A percentile compares a stretch with the other conserved stretches of the same genome.
These are phyloP conservation scores for Neurospora sp. DNA, from an alignment of 2,329 filamentous ascomycete genomes.

Conservation along the genomic window DNA sequence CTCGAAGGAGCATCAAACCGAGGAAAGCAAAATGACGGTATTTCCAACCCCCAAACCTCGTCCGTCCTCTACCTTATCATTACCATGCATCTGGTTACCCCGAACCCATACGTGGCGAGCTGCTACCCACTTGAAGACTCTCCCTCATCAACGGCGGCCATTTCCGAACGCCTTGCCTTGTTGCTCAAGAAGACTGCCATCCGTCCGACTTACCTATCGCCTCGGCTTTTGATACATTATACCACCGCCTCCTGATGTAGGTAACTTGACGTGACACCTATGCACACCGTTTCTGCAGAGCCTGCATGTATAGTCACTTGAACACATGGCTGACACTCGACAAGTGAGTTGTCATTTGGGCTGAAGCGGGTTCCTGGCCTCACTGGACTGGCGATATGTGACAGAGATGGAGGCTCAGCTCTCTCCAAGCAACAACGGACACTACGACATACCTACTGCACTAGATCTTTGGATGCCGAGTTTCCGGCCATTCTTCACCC, in stretches of 20 bases:
- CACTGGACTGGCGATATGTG: not conserved
- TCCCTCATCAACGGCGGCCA: not conserved
- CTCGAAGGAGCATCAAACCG: not conserved
- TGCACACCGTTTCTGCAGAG: not conserved
- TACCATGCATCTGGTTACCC: not conserved
- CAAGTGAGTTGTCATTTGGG: not conserved
- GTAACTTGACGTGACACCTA: not conserved
- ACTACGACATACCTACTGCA: not conserved
- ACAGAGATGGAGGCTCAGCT: not conserved
- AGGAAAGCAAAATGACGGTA: not conserved
- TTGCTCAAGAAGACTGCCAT: not conserved
- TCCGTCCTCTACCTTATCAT: not conserved
- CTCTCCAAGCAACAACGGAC: not conserved
- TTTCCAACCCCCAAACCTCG: not conserved
- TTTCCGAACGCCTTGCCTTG: not conserved
- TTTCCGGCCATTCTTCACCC: not conserved
- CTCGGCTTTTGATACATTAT: not conserved
- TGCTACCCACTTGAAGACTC: not conserved
- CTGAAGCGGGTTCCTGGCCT: not conserved
- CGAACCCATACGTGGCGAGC: not conserved
- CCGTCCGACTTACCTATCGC: not conserved
- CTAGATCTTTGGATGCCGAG: not conserved
- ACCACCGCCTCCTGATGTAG: not conserved
- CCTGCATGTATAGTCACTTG: not conserved
- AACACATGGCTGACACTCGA: not conserved